phyloP scores from a whole-genome alignment of 768 basidiomycete species.

The Boletus sp. region DNA sequence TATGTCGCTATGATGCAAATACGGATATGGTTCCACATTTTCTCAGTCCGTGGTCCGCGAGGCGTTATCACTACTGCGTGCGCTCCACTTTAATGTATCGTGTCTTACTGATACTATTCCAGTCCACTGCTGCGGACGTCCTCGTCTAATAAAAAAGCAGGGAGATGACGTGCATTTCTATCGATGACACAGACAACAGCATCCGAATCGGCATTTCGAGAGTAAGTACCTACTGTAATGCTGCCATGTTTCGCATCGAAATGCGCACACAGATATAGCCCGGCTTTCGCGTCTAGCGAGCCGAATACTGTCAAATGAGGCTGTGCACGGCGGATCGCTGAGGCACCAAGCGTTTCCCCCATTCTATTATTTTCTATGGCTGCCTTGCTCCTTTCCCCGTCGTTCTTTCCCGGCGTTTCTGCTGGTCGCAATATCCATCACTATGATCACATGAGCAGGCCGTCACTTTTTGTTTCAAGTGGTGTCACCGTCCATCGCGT shows the following conservation, averaged over 20 bases:
- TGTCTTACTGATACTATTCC: background rate
- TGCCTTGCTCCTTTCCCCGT: background rate
- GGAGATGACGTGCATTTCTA: background rate
- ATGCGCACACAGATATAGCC: constrained; percentile 6
- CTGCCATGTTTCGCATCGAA: background rate
- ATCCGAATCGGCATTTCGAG: too few species aligned
- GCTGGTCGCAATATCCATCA: background rate
- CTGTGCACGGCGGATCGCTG: background rate
- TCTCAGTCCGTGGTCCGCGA: constrained; percentile 9
- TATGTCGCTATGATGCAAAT: background rate
- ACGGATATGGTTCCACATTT: constrained; percentile 4
- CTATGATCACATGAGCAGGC: background rate
- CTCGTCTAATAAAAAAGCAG: background rate
- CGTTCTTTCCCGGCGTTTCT: background rate
- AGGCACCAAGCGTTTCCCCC: background rate
- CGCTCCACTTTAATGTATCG: background rate
- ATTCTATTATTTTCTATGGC: background rate
- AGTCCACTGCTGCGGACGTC: background rate
- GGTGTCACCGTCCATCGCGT: too few species aligned
- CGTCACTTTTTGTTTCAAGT: background rate
- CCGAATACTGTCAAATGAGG: background rate
- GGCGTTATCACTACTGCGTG: background rate
- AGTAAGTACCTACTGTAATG: background rate
- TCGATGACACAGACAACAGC: background rate
- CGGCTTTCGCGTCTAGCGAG: background rate